Evolutionary conservation across 768 basidiomycete species (phyloP).

Genomic region (Lactarius evosmus): DNA sequence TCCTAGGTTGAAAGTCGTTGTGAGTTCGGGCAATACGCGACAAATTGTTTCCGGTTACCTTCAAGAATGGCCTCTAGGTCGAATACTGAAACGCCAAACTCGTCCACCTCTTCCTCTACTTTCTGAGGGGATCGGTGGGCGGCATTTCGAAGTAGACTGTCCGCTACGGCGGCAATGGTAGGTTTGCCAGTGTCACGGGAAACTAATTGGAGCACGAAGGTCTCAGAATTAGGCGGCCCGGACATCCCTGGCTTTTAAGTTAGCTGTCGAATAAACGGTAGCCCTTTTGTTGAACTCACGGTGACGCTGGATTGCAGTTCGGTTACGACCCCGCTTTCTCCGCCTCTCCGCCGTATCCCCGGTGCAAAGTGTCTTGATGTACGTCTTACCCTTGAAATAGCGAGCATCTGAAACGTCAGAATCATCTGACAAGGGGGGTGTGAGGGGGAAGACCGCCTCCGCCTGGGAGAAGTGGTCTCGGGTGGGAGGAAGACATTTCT

Average conservation of each 20-base stretch:
- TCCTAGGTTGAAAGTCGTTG: slow-evolving; percentile 36
- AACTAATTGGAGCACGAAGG: slow-evolving; percentile 22
- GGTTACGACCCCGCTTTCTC: slow-evolving; percentile 13
- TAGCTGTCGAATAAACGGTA: neutral
- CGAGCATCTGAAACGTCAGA: slow-evolving; percentile 41
- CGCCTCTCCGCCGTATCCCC: slow-evolving; percentile 3
- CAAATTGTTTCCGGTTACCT: slow-evolving; percentile 40
- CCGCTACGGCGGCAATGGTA: slow-evolving; percentile 23
- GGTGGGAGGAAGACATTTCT: slow-evolving; percentile 26
- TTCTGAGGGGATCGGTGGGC: neutral
- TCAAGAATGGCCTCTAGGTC: slow-evolving; percentile 52
- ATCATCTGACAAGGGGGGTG: slow-evolving; percentile 74
- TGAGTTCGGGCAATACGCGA: neutral
- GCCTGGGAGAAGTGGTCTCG: slow-evolving; percentile 41
- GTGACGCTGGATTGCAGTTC: slow-evolving; percentile 24
- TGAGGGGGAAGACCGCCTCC: slow-evolving; percentile 66
- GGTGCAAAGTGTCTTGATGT: slow-evolving; percentile 11
- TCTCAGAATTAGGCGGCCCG: slow-evolving; percentile 2
- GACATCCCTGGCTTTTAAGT: slow-evolving; percentile 5
- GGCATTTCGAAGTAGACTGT: slow-evolving; percentile 19
- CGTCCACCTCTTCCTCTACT: slow-evolving; percentile 29
- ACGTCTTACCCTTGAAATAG: slow-evolving; percentile 8
- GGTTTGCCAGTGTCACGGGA: slow-evolving; percentile 28
- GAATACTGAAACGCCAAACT: slow-evolving; percentile 39
- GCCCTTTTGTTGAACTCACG: slow-evolving; percentile 8